phyloP scores from a whole-genome alignment of 1,284 basidiomycete species.

The Cystobasidium sp. region DNA sequence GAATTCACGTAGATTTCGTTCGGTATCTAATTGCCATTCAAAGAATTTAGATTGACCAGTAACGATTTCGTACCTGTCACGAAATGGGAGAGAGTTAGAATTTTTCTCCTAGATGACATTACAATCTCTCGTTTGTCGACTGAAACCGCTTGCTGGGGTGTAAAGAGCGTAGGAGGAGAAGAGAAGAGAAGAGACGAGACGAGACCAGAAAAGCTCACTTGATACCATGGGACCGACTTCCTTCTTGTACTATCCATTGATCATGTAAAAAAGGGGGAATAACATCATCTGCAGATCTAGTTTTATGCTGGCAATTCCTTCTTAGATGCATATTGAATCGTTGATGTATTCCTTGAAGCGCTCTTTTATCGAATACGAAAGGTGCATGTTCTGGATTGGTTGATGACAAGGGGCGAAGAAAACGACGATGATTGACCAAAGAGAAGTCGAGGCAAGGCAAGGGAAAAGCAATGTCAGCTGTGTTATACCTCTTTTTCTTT shows the following conservation, averaged over 20 bases:
- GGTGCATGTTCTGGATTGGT: conserved; percentile 32
- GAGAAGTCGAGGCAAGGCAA: too few relatives aligned
- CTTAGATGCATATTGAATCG: conserved; percentile 28
- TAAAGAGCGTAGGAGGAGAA: neutral
- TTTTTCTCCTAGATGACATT: neutral
- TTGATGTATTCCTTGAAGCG: conserved; percentile 26
- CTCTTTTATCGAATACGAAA: conserved; percentile 37
- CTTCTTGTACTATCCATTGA: conserved; percentile 34
- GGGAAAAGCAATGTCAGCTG: neutral
- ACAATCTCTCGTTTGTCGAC: neutral
- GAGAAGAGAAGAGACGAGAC: neutral
- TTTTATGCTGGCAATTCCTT: conserved; percentile 14
- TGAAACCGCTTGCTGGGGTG: neutral
- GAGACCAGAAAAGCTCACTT: neutral
- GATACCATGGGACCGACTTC: conserved; percentile 29
- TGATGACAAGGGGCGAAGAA: neutral
- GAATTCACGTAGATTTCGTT: conserved; percentile 2
- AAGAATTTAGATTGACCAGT: conserved; percentile 12
- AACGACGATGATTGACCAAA: too few relatives aligned
- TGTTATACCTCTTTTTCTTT: neutral
- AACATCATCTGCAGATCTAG: conserved; percentile 21
- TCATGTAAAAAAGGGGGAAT: conserved; percentile 28
- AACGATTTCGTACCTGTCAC: conserved; percentile 15
- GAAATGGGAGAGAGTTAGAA: neutral
- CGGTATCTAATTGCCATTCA: conserved; percentile 17